Evolutionary conservation across 2,329 filamentous ascomycete species (phyloP).

Genomic region (Fusarium hainanense): DNA sequence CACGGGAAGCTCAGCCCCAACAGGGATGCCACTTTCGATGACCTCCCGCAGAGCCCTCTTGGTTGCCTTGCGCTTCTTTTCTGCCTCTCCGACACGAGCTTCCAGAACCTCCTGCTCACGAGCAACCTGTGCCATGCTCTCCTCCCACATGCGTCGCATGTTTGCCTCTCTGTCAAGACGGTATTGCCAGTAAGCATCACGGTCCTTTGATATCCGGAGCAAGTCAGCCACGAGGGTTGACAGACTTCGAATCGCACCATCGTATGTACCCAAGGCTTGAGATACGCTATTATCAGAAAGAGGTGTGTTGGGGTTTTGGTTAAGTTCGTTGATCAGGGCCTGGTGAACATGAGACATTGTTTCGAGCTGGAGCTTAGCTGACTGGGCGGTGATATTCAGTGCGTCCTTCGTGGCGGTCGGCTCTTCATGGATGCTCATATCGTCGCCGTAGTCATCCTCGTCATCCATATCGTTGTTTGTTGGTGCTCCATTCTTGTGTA

Average conservation of each 20-base stretch:
- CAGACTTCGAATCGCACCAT: conserved; percentile 87
- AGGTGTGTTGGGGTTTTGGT: conserved; percentile 74
- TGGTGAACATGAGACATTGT: conserved; percentile 86
- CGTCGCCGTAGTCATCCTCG: conserved; percentile 78
- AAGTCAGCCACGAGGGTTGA: conserved; percentile 87
- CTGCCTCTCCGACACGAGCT: conserved; percentile 86
- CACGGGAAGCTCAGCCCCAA: conserved; percentile 46
- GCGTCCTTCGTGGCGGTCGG: conserved; percentile 86
- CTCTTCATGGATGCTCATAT: conserved; percentile 80
- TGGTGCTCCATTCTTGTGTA: conserved; percentile 50
- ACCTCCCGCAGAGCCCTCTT: conserved; percentile 91
- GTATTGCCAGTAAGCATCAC: conserved; percentile 97
- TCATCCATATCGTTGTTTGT: conserved; percentile 68
- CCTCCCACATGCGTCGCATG: conserved; percentile 96
- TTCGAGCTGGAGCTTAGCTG: conserved; percentile 90
- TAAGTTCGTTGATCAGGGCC: conserved; percentile 77
- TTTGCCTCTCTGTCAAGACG: conserved; percentile 90
- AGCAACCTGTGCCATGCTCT: conserved; percentile 98
- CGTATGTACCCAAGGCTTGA: conserved; percentile 86
- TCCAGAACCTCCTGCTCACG: conserved; percentile 93
- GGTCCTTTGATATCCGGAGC: conserved; percentile 90
- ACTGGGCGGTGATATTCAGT: conserved; percentile 96
- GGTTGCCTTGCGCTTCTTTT: conserved; percentile 88
- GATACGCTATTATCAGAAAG: conserved; percentile 81
- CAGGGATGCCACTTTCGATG: conserved; percentile 66